Evolutionary conservation across 129 eudicot genomes (phyloP), one percentile per base, ranked within the genome.

Genomic region (Flaveria trinervia): DNA sequence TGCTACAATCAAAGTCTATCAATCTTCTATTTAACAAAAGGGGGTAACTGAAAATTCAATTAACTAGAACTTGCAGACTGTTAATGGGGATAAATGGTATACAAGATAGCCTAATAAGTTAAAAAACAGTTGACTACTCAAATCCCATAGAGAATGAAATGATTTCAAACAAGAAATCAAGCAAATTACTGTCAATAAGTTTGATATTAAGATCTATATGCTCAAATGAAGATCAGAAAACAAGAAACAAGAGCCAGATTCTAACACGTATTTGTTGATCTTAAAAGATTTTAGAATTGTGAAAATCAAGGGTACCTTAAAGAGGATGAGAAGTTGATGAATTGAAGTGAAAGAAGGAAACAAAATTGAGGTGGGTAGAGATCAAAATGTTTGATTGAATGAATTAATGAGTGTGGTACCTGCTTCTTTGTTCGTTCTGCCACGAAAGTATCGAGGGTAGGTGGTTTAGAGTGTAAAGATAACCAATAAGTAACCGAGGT

Each of bases 61-160:
- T 70, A 23, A 14, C 76, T 52, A 71, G 69, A 71, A 52, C 65
- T 52, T 30, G 28, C 4, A 33, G 33, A 20, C 78, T 45, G 78
- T 23, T 74, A 25, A 60, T 74, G 70, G 48, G 14, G 64, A 57
- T 57, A 3, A 18, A 57, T 57, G 33, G 17, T 61, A 61, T 61
- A 9, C 41, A 26, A 61, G 43, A 12, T 61, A 62, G 26, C 45
- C 43, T 67, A 68, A 17, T 60, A 54, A 70, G 76, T 77, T 77
- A 25, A 77, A 77, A 25, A 23, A 77, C 23, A 78, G 76, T 60
- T 71, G 73, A 79, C 78, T 59, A 70, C 9, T n/a, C 10, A 13
- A 6, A 70, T 4, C 41, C 2, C 9, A 59, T 9, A 59, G 50
- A 16, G 17, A 56, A 43, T 54, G 39, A 48, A 44, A 41, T 55